Conservation (phyloP, 192 early-diverging fungal genomes). For the Podila horticola region DNA sequence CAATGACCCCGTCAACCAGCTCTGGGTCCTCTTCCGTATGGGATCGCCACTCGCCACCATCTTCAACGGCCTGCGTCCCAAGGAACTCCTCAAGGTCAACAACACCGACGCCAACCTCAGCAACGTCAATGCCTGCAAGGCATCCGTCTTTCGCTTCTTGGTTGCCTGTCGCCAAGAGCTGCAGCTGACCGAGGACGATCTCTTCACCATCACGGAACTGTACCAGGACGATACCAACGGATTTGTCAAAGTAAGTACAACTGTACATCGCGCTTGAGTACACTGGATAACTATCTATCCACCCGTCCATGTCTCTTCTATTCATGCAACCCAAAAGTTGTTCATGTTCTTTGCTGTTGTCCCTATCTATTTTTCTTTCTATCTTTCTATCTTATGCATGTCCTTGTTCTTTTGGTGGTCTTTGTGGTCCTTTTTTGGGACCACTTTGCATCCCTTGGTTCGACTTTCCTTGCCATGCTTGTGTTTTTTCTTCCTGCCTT, state of each 20-base stretch:
- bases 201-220: conserved; percentile 88
- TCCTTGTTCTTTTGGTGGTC: too few relatives aligned
- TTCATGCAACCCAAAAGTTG: too few relatives aligned
- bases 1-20: conserved; percentile 73
- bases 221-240: conserved; percentile 96
- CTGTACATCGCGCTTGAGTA: too few relatives aligned
- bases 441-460: too few relatives aligned
- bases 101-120: conserved; percentile 56
- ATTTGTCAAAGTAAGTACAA: conserved; percentile 85
- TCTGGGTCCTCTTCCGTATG: conserved; percentile 78
- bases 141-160: conserved; percentile 87
- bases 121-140: conserved; percentile 78
- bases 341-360: background rate
- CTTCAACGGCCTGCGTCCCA: conserved; percentile 76
- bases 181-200: conserved; percentile 76
- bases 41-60: conserved; percentile 75
- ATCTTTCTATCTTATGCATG: background rate
- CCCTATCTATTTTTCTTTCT: background rate
- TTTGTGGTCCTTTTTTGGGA: too few relatives aligned
- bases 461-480: too few relatives aligned
- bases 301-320: background rate
- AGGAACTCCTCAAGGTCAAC: conserved; percentile 68
- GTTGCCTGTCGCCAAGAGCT: conserved; percentile 87
- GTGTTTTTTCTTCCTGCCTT: too few relatives aligned
- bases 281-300: background rate